A percentile compares a stretch with the other conserved stretches of the same genome.
Evolutionary conservation across 1,284 basidiomycete genomes (phyloP).

Genomic region (Microbotryum intermedium): DNA sequence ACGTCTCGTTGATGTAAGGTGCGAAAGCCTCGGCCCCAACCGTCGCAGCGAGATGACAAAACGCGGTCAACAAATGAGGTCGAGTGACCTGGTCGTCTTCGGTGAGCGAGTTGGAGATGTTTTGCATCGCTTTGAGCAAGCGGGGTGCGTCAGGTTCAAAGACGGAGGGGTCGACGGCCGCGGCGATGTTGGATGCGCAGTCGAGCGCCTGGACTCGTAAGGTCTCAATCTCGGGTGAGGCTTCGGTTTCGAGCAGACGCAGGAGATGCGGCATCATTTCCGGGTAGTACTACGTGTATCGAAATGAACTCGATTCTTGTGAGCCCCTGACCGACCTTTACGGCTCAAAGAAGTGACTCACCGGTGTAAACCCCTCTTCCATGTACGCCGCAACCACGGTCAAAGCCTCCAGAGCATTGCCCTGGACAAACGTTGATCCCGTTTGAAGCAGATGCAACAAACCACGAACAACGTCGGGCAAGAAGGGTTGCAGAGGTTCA

Average conservation of each 20-base stretch:
- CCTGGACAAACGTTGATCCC: constrained; percentile 6
- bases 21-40: constrained; percentile 7
- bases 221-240: not conserved
- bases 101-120: not conserved
- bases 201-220: constrained; percentile 10
- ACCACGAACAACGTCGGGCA: not conserved
- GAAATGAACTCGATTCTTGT: no score
- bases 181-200: constrained; percentile 6
- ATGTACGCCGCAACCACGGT: constrained; percentile 1
- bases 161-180: constrained; percentile 4
- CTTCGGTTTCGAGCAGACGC: constrained; percentile 2
- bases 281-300: constrained; percentile 3
- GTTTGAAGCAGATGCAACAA: constrained; percentile 1
- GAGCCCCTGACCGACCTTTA: no score
- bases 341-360: not conserved
- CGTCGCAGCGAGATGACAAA: not conserved
- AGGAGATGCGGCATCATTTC: constrained; percentile 7
- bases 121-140: constrained; percentile 1
- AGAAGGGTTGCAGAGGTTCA: not conserved
- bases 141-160: constrained; percentile 1
- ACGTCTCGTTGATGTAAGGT: constrained; percentile 5
- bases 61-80: constrained; percentile 1
- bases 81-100: constrained; percentile 1
- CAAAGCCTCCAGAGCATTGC: constrained; percentile 8
- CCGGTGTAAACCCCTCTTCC: not conserved